Conservation (phyloP, 2,329 filamentous ascomycete genomes). For the Aspergillus terreus region DNA sequence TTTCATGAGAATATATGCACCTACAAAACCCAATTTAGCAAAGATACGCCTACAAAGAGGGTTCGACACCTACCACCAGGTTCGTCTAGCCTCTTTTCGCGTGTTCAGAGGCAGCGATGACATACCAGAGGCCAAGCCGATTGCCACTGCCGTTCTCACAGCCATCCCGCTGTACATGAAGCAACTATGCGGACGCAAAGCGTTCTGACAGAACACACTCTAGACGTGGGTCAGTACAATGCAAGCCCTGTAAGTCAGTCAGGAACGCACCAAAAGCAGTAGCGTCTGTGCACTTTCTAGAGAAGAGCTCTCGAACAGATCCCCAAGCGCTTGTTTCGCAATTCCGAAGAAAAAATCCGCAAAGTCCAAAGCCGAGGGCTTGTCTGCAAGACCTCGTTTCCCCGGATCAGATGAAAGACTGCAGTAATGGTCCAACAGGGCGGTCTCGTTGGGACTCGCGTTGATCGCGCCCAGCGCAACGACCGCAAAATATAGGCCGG, state of each 20-base stretch:
- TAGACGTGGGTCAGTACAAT: background rate
- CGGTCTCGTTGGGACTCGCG: constrained; percentile 19
- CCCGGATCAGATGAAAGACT: constrained; percentile 3
- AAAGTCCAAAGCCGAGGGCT: constrained; percentile 17
- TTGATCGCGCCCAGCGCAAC: constrained; percentile 28
- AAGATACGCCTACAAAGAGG: background rate
- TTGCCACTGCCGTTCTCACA: constrained; percentile 30
- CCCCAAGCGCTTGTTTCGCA: constrained; percentile 22
- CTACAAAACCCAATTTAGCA: constrained; percentile 4
- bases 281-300: constrained; percentile 25
- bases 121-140: constrained; percentile 28
- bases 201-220: constrained; percentile 31
- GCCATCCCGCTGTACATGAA: constrained; percentile 37
- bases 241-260: background rate
- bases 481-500: constrained; percentile 26
- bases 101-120: constrained; percentile 12
- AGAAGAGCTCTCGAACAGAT: constrained; percentile 27
- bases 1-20: constrained; percentile 21
- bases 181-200: constrained; percentile 31
- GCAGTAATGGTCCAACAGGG: constrained; percentile 19
- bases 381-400: background rate
- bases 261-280: constrained; percentile 17
- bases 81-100: constrained; percentile 19
- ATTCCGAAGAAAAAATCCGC: constrained; percentile 25
- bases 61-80: constrained; percentile 21